phyloP scores from a whole-genome alignment of 768 basidiomycete species.

The Tricholomella constricta region DNA sequence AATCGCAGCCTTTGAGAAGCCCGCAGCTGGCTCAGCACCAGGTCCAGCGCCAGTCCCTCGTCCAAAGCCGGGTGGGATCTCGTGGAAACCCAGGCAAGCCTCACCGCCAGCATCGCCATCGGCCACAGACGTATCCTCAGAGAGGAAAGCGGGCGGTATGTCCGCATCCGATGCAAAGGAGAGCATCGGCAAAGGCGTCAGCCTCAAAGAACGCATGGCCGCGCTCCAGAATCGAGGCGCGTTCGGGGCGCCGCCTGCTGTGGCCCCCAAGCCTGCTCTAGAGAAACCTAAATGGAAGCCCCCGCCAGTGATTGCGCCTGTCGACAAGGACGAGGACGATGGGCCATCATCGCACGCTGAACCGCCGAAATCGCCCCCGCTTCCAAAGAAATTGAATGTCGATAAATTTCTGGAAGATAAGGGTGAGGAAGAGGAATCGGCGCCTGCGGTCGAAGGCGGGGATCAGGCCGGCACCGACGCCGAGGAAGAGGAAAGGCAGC shows the following conservation, averaged over 20 bases:
- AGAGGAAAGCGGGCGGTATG: conserved; percentile 52
- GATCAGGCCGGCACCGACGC: conserved; percentile 42
- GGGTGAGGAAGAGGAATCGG: conserved; percentile 17
- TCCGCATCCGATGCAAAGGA: conserved; percentile 87
- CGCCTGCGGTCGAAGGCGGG: conserved; percentile 26
- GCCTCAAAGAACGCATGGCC: conserved; percentile 94
- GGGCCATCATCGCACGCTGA: conserved; percentile 28
- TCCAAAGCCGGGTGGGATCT: conserved; percentile 66
- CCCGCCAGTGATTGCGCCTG: conserved; percentile 54
- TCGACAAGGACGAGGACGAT: conserved; percentile 47
- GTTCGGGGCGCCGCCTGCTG: conserved; percentile 64
- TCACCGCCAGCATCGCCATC: conserved; percentile 49
- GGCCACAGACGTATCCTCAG: conserved; percentile 23
- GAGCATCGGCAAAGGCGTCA: conserved; percentile 77
- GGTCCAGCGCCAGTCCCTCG: conserved; percentile 49
- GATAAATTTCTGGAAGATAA: conserved; percentile 19
- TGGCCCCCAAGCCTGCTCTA: conserved; percentile 56
- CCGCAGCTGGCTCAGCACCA: conserved; percentile 35
- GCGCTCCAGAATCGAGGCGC: conserved; percentile 84
- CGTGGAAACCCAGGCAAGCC: conserved; percentile 71
- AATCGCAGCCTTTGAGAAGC: conserved; percentile 86
- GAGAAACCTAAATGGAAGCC: conserved; percentile 89
- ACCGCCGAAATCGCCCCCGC: conserved; percentile 37
- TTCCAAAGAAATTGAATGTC: conserved; percentile 20
- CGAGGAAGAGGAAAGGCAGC: conserved; percentile 74